Percentiles rank a stretch among this genome's conserved stretches.
phyloP scores from a whole-genome alignment of 1,284 basidiomycete genomes.

The Rhodotorula mucilaginosa region DNA sequence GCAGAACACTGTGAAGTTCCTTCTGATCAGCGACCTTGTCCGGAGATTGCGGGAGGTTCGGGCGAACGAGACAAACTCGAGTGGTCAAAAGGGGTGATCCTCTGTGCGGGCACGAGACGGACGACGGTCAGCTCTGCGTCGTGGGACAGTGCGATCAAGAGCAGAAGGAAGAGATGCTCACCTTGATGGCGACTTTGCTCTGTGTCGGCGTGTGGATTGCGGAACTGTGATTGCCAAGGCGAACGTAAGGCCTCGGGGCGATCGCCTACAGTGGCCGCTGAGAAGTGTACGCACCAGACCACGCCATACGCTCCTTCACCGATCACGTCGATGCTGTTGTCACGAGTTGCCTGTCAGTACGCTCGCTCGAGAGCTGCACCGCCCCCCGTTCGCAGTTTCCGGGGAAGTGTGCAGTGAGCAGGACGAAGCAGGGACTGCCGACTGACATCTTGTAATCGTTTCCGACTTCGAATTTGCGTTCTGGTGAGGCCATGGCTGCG shows the following conservation, averaged over 20 bases:
- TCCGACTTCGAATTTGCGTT: slow-evolving; percentile 44
- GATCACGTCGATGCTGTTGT: slow-evolving; percentile 68
- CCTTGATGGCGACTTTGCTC: slow-evolving; percentile 45
- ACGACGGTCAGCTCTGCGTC: slow-evolving; percentile 42
- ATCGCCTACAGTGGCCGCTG: background rate
- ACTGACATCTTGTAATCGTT: slow-evolving; percentile 40
- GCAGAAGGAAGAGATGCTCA: background rate
- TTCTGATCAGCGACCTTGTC: background rate
- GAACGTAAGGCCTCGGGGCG: no score
- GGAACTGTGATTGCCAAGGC: slow-evolving; percentile 22
- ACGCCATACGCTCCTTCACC: slow-evolving; percentile 77
- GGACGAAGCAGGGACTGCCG: no score
- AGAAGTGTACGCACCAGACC: slow-evolving; percentile 61
- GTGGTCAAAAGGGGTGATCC: slow-evolving; percentile 81
- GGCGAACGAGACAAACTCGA: slow-evolving; percentile 60
- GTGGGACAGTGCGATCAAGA: no score
- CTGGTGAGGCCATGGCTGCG: slow-evolving; percentile 19
- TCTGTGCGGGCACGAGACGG: slow-evolving; percentile 59
- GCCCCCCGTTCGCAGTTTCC: background rate
- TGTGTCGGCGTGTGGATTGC: slow-evolving; percentile 40
- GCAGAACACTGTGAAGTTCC: slow-evolving; percentile 54
- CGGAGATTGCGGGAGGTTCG: no score
- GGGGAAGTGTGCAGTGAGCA: background rate
- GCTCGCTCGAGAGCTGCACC: background rate
- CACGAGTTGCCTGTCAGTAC: background rate